phyloP scores from a whole-genome alignment of 2,329 filamentous ascomycete species.

The Diaporthe sp. region DNA sequence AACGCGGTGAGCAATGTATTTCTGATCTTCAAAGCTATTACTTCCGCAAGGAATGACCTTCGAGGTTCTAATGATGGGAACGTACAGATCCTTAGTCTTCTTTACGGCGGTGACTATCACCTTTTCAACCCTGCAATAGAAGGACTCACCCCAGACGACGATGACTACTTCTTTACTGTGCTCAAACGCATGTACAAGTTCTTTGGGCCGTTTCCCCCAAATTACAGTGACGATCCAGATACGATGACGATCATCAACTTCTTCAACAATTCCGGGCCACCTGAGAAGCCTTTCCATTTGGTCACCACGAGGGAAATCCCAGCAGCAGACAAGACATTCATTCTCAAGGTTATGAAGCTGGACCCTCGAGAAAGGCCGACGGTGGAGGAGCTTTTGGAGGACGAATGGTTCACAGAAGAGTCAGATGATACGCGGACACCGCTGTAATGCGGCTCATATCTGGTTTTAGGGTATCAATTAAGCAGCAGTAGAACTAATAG shows the following conservation, averaged over 20 bases:
- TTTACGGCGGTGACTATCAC: conserved; percentile 44
- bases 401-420: conserved; percentile 45
- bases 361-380: conserved; percentile 46
- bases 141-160: conserved; percentile 39
- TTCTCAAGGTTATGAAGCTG: conserved; percentile 45
- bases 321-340: conserved; percentile 43
- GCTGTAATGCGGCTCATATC: not conserved
- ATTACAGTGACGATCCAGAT: not conserved
- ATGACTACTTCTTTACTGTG: conserved; percentile 44
- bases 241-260: conserved; percentile 5
- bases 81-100: conserved; percentile 43
- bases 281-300: conserved; percentile 40
- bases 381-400: conserved; percentile 42
- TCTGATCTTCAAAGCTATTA: no score
- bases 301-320: conserved; percentile 41
- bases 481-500: no score
- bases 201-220: not conserved
- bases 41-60: not conserved
- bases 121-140: conserved; percentile 44
- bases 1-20: conserved; percentile 38
- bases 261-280: not conserved
- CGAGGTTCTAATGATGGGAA: conserved; percentile 17
- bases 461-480: not conserved
- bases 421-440: conserved; percentile 15
- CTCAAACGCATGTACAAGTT: conserved; percentile 44